phyloP scores from a whole-genome alignment of 1,139 yeast species.

The Scheffersomyces parashehatae region DNA sequence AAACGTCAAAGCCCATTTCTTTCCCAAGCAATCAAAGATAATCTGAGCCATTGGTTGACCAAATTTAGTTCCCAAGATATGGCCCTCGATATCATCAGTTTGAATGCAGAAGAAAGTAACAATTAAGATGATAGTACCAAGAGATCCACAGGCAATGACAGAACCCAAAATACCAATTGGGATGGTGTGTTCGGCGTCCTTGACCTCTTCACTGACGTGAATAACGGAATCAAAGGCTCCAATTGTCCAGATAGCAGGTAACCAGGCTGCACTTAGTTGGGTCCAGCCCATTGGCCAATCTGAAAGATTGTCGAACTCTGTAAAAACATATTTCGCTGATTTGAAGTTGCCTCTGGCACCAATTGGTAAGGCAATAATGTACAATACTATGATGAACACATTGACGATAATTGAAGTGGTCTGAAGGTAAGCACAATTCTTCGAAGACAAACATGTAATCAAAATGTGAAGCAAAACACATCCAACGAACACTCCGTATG shows the following conservation, averaged over 20 bases:
- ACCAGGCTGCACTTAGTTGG: constrained; percentile 41
- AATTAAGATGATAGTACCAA: constrained; percentile 61
- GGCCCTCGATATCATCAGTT: constrained; percentile 43
- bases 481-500: constrained; percentile 59
- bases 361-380: constrained; percentile 27
- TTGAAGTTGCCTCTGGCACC: constrained; percentile 28
- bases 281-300: constrained; percentile 71
- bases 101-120: constrained; percentile 58
- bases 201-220: constrained; percentile 74
- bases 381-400: constrained; percentile 15
- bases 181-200: constrained; percentile 64
- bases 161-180: constrained; percentile 64
- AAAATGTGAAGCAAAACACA: constrained; percentile 46
- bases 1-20: constrained; percentile 67
- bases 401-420: constrained; percentile 23
- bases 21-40: constrained; percentile 64
- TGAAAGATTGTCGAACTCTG: constrained; percentile 51
- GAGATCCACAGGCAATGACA: constrained; percentile 56
- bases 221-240: constrained; percentile 73
- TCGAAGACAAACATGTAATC: constrained; percentile 51
- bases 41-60: constrained; percentile 69
- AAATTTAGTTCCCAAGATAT: constrained; percentile 41
- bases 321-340: constrained; percentile 35
- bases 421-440: constrained; percentile 17
- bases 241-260: constrained; percentile 69